Percentiles rank a stretch among this genome's conserved stretches.
phyloP scores from a whole-genome alignment of 805 yeast genomes.

The Metschnikowia lochheadii region DNA sequence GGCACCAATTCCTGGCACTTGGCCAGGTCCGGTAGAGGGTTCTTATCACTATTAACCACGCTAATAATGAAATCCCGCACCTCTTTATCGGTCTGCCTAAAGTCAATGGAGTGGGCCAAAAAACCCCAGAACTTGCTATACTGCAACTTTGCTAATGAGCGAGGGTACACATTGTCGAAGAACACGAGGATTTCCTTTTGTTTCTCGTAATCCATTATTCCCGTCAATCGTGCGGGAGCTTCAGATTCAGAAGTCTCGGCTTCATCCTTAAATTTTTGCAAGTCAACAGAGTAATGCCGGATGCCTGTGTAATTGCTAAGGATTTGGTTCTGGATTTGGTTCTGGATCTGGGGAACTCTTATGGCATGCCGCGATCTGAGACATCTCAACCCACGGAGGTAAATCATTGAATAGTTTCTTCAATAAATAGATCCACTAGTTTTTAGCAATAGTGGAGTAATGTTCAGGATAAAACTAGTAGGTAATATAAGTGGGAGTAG shows the following conservation, averaged over 20 bases:
- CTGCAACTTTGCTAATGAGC: slow-evolving; percentile 22
- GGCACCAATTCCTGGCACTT: slow-evolving; percentile 61
- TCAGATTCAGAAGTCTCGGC: slow-evolving; percentile 27
- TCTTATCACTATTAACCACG: slow-evolving; percentile 11
- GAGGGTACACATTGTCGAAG: slow-evolving; percentile 35
- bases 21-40: slow-evolving; percentile 30
- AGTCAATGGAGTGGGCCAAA: slow-evolving; percentile 16
- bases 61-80: slow-evolving; percentile 19
- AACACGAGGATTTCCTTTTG: slow-evolving; percentile 32
- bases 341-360: background rate
- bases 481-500: too few relatives aligned
- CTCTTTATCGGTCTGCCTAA: slow-evolving; percentile 13
- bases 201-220: slow-evolving; percentile 34
- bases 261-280: slow-evolving; percentile 31
- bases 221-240: slow-evolving; percentile 35
- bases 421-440: too few relatives aligned
- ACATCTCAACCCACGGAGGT: background rate
- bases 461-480: too few relatives aligned
- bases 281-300: slow-evolving; percentile 17
- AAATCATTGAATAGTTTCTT: background rate
- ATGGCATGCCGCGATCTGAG: background rate
- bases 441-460: too few relatives aligned
- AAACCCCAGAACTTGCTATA: slow-evolving; percentile 21
- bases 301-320: background rate
- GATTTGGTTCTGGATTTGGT: too few relatives aligned